Conservation (phyloP, 768 basidiomycete species). For the Mycena alexandri region DNA sequence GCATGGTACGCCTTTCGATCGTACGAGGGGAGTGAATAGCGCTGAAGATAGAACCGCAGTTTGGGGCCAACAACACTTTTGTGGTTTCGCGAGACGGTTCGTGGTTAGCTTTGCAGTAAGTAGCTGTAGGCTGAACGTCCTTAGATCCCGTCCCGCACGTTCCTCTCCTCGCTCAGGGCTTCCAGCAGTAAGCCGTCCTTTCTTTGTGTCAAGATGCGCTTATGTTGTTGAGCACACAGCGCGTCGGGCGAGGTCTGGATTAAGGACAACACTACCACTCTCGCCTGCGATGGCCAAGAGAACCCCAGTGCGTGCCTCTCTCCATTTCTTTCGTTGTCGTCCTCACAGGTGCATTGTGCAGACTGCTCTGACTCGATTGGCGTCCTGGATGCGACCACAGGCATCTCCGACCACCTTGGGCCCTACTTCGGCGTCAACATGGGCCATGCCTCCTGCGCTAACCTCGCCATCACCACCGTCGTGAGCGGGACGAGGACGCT, state of each 20-base stretch:
- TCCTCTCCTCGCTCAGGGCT: conserved; percentile 19
- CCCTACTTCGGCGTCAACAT: conserved; percentile 25
- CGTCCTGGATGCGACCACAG: conserved; percentile 8
- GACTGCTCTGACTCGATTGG: conserved; percentile 25
- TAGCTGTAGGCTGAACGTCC: background rate
- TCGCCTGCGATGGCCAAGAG: conserved; percentile 23
- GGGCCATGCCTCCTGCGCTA: conserved; percentile 16
- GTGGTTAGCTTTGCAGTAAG: background rate
- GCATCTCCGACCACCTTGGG: conserved; percentile 14
- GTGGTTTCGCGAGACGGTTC: conserved; percentile 24
- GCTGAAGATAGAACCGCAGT: too few species aligned
- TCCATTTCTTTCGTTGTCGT: background rate
- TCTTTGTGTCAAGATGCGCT: background rate
- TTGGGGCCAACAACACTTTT: conserved; percentile 21
- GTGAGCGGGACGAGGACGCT: conserved; percentile 12
- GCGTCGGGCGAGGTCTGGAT: conserved; percentile 21
- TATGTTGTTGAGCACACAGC: background rate
- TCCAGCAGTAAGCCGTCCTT: conserved; percentile 5
- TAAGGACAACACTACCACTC: conserved; percentile 18
- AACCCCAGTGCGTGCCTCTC: conserved; percentile 22
- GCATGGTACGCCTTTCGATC: conserved; percentile 5
- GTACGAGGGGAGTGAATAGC: background rate
- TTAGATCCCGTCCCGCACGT: conserved; percentile 26
- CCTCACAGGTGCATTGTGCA: background rate
- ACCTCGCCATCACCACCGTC: conserved; percentile 12